Conservation (phyloP, 177 flowering plant genomes). For the Telopea speciosissima region DNA sequence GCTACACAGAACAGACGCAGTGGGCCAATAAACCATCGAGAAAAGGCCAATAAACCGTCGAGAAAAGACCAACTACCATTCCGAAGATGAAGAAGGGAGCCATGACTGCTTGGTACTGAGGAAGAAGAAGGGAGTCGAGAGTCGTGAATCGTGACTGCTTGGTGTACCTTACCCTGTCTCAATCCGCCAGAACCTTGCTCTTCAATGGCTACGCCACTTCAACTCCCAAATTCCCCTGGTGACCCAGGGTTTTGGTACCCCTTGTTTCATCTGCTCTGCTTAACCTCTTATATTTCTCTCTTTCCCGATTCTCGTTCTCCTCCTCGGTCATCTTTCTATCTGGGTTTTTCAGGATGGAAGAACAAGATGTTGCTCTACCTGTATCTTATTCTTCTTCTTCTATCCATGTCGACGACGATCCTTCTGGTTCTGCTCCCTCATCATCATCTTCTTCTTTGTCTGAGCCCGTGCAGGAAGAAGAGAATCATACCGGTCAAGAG, state of each 20-base stretch:
- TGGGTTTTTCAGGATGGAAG: constrained; percentile 25
- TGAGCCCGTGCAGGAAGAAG: constrained; percentile 2
- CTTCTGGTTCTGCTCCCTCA: constrained; percentile 13
- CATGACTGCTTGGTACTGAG: constrained; percentile 20
- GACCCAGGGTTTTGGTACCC: neutral
- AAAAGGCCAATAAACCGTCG: constrained; percentile 1
- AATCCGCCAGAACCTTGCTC: neutral
- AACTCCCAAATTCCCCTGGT: neutral
- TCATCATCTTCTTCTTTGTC: constrained; percentile 3
- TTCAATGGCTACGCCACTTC: neutral
- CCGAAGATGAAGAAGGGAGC: neutral
- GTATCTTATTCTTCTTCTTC: constrained; percentile 9
- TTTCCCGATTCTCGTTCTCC: neutral
- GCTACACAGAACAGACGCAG: neutral
- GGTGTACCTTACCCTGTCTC: constrained; percentile 5
- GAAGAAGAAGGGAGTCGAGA: too few relatives aligned
- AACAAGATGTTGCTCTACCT: constrained; percentile 7
- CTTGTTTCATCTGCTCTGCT: neutral
- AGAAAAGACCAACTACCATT: constrained; percentile 16
- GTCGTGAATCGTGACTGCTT: constrained; percentile 11
- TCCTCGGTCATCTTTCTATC: neutral
- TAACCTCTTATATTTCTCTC: neutral
- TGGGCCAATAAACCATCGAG: neutral
- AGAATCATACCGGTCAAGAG: neutral
- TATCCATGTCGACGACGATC: neutral